These are phyloP conservation scores for Clavispora carvajalis DNA, from an alignment of 805 yeast species.

Conservation along the genomic window DNA sequence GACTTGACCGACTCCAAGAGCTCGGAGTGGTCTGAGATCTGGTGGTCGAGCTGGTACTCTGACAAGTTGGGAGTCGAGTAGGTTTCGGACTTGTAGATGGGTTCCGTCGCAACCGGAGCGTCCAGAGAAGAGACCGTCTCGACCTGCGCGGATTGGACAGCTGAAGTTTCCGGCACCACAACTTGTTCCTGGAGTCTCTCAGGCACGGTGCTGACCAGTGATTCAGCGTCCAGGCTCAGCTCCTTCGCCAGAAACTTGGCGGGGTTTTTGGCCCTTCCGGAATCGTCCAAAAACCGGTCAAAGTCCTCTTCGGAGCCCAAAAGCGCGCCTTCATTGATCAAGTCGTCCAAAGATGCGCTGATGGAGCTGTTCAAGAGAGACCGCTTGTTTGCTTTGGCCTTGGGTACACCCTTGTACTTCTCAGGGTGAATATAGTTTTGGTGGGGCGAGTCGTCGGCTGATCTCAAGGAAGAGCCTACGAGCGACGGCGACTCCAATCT, in stretches of 20 bases:
- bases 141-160: too few species aligned
- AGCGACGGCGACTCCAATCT: constrained; percentile 44
- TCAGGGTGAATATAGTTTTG: constrained; percentile 43
- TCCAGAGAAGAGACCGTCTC: background rate
- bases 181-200: background rate
- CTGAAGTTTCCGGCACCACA: constrained; percentile 7
- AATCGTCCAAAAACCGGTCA: constrained; percentile 46
- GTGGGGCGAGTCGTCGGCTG: constrained; percentile 43
- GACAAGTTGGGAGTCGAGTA: constrained; percentile 42
- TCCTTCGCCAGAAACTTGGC: constrained; percentile 24
- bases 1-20: constrained; percentile 32
- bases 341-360: constrained; percentile 52
- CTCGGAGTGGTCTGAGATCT: constrained; percentile 32
- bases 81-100: constrained; percentile 16
- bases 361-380: constrained; percentile 24
- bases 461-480: constrained; percentile 48
- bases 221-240: constrained; percentile 1
- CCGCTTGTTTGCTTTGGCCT: constrained; percentile 12
- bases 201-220: constrained; percentile 1
- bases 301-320: constrained; percentile 49
- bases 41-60: constrained; percentile 39
- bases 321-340: constrained; percentile 42
- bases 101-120: background rate
- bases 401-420: constrained; percentile 25
- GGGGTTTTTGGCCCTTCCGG: constrained; percentile 49